A percentile compares a stretch with the other conserved stretches of the same genome.
These are phyloP conservation scores for Sporothrix brunneoviolacea DNA, from an alignment of 2,329 filamentous ascomycete genomes.

Conservation along the genomic window DNA sequence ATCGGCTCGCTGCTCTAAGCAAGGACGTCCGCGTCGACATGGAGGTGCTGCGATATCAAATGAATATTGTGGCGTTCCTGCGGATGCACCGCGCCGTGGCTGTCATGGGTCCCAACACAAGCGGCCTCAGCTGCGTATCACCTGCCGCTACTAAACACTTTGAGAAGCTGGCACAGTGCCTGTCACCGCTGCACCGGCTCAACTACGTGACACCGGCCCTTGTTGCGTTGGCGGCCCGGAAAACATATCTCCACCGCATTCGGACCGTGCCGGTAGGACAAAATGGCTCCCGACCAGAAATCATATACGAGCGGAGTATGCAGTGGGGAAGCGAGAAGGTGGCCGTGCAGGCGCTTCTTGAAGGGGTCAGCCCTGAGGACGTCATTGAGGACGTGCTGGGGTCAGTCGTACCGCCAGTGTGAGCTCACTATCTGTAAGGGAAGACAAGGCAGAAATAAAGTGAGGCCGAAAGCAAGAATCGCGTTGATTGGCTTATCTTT, in stretches of 20 bases:
- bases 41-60: conserved; percentile 75
- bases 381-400: conserved; percentile 59
- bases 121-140: conserved; percentile 54
- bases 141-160: conserved; percentile 75
- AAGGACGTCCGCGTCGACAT: conserved; percentile 58
- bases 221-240: conserved; percentile 72
- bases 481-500: background rate
- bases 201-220: conserved; percentile 79
- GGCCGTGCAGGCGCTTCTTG: conserved; percentile 61
- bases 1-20: conserved; percentile 51
- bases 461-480: background rate
- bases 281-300: background rate
- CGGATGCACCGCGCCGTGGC: conserved; percentile 80
- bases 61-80: conserved; percentile 82
- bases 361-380: conserved; percentile 53
- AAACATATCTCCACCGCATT: conserved; percentile 84
- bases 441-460: background rate
- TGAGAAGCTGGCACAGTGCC: conserved; percentile 57
- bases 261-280: conserved; percentile 53
- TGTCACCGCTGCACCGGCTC: conserved; percentile 75
- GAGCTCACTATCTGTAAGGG: background rate
- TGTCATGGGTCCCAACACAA: conserved; percentile 21
- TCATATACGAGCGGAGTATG: conserved; percentile 71
- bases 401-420: conserved; percentile 50
- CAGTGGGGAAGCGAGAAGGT: conserved; percentile 82